A percentile compares a stretch with the other conserved stretches of the same genome.
These are phyloP conservation scores for Modicella reniformis DNA, from an alignment of 371 early-diverging fungal species.

Conservation along the genomic window DNA sequence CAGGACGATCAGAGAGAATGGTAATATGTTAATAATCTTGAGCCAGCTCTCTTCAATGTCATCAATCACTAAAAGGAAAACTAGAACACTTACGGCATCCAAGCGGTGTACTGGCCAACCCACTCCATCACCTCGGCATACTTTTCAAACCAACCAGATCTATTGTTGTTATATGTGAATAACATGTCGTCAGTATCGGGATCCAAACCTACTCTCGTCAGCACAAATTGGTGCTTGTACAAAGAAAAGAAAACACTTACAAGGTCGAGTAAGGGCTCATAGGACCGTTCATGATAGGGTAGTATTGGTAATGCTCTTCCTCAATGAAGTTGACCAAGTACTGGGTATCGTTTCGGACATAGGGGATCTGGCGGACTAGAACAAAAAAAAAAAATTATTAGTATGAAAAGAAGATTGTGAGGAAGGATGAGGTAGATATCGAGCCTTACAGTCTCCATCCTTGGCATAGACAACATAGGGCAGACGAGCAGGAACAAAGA, in stretches of 20 bases:
- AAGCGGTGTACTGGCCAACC: constrained; percentile 34
- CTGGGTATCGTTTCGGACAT: constrained; percentile 46
- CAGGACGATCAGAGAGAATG: too few species aligned
- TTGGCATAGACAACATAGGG: constrained; percentile 50
- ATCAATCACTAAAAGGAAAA: too few species aligned
- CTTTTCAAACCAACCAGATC: constrained; percentile 30
- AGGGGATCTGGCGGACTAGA: constrained; percentile 50
- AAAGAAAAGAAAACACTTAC: constrained; percentile 36
- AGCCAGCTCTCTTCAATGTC: too few species aligned
- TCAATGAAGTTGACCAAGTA: constrained; percentile 49
- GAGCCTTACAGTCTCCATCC: constrained; percentile 47
- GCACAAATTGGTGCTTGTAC: too few species aligned
- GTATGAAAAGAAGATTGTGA: neutral
- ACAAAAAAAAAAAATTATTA: neutral
- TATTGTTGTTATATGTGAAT: too few species aligned
- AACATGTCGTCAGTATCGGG: neutral
- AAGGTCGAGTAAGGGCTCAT: constrained; percentile 39
- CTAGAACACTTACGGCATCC: constrained; percentile 48
- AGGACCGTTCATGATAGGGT: constrained; percentile 34
- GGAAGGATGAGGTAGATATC: neutral
- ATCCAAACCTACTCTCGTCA: too few species aligned
- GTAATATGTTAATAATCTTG: too few species aligned
- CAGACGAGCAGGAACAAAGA: constrained; percentile 51
- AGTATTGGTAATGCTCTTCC: constrained; percentile 46
- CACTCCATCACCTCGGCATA: constrained; percentile 40